A percentile compares a stretch with the other conserved stretches of the same genome.
These are phyloP conservation scores for Mycocentrospora acerina DNA, from an alignment of 2,329 filamentous ascomycete species.

Conservation along the genomic window DNA sequence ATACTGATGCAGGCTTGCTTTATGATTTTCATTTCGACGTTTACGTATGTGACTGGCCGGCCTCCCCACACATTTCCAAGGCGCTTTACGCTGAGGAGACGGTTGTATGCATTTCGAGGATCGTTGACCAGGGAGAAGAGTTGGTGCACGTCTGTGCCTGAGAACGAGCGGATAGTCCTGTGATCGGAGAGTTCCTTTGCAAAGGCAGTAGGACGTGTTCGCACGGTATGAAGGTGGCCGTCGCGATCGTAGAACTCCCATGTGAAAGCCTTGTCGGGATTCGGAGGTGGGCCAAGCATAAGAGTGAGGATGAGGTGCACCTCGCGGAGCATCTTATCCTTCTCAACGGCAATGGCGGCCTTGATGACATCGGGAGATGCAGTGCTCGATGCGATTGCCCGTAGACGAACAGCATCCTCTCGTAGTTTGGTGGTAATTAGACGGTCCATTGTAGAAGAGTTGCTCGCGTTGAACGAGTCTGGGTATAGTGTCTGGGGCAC, in stretches of 20 bases:
- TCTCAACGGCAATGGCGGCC: constrained; percentile 53
- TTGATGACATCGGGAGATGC: constrained; percentile 40
- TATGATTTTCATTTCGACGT: constrained; percentile 72
- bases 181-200: constrained; percentile 66
- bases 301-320: constrained; percentile 81
- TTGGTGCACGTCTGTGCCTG: constrained; percentile 61
- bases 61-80: constrained; percentile 82
- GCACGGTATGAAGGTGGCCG: constrained; percentile 63
- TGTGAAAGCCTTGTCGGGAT: constrained; percentile 66
- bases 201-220: constrained; percentile 69
- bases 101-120: constrained; percentile 73
- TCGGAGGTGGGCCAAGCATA: constrained; percentile 77
- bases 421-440: constrained; percentile 82
- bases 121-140: constrained; percentile 86
- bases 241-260: constrained; percentile 78
- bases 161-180: constrained; percentile 59
- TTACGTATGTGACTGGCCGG: constrained; percentile 75
- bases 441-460: constrained; percentile 68
- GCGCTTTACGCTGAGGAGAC: constrained; percentile 72
- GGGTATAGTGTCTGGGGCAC: constrained; percentile 80
- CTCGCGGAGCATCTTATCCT: constrained; percentile 75
- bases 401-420: constrained; percentile 76
- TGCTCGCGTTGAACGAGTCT: constrained; percentile 76
- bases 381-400: constrained; percentile 53
- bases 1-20: constrained; percentile 74